Evolutionary conservation across 2,329 filamentous ascomycete species (phyloP).

Genomic region (Fusarium succisae): DNA sequence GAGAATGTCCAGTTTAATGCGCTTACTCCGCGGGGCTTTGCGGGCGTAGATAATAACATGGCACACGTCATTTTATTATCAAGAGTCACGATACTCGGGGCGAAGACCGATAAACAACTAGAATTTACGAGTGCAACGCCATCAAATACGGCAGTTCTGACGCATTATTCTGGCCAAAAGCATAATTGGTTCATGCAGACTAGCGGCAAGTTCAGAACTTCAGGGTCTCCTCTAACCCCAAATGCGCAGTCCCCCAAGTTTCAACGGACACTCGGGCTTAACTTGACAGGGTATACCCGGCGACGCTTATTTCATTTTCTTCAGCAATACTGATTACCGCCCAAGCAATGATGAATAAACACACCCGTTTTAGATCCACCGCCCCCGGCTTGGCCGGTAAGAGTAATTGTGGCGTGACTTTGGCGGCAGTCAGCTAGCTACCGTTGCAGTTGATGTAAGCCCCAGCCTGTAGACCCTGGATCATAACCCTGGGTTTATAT

Average conservation of each 20-base stretch:
- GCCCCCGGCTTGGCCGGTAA: not conserved
- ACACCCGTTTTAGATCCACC: conserved; percentile 8
- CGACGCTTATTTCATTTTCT: not conserved
- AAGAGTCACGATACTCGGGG: not conserved
- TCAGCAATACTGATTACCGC: not conserved
- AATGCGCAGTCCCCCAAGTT: not conserved
- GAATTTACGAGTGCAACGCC: not conserved
- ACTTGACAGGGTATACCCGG: not conserved
- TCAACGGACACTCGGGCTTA: not conserved
- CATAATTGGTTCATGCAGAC: not conserved
- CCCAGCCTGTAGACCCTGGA: not conserved
- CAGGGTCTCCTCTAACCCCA: not conserved
- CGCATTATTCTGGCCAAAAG: not conserved
- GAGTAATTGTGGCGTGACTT: not conserved
- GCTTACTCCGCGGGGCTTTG: not conserved
- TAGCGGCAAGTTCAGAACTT: not conserved
- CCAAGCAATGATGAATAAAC: not conserved
- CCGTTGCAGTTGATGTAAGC: conserved; percentile 5
- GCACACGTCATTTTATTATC: not conserved
- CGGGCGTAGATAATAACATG: not conserved
- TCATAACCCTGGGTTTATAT: not conserved
- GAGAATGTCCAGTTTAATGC: not conserved
- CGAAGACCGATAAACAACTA: not conserved
- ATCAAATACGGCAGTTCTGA: not conserved
- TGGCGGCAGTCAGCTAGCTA: not conserved